Evolutionary conservation across 1,139 yeast genomes (phyloP).

Genomic region (Debaryomycetaceae sp.): DNA sequence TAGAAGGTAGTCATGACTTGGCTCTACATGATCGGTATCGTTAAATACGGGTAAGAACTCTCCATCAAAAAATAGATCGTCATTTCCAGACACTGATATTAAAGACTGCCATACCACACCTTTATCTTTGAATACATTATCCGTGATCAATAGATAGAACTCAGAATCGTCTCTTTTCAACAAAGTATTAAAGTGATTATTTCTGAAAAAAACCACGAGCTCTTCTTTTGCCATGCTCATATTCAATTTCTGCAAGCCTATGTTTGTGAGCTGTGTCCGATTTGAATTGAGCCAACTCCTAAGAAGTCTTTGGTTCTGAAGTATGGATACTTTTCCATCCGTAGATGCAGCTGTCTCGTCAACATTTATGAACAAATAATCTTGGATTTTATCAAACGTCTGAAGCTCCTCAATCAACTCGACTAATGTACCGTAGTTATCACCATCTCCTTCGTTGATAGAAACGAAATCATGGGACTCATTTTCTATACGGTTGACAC

Average conservation of each 20-base stretch:
- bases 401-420: conserved; percentile 24
- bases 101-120: conserved; percentile 76
- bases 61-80: conserved; percentile 65
- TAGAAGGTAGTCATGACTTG: conserved; percentile 36
- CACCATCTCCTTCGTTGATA: conserved; percentile 8
- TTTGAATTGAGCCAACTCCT: conserved; percentile 47
- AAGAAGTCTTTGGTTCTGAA: conserved; percentile 16
- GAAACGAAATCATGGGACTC: conserved; percentile 14
- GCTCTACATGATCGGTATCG: conserved; percentile 11
- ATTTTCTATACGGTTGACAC: conserved; percentile 24
- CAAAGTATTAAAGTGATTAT: conserved; percentile 79
- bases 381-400: conserved; percentile 48
- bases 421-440: conserved; percentile 17
- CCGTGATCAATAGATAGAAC: conserved; percentile 66
- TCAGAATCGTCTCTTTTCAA: conserved; percentile 49
- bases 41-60: conserved; percentile 46
- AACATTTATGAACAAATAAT: conserved; percentile 21
- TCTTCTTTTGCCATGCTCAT: conserved; percentile 35
- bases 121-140: conserved; percentile 52
- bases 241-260: conserved; percentile 52
- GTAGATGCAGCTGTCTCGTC: conserved; percentile 8
- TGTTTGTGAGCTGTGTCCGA: conserved; percentile 66
- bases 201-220: conserved; percentile 70
- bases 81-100: conserved; percentile 59
- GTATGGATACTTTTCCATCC: conserved; percentile 2